phyloP scores from a whole-genome alignment of 2,329 filamentous ascomycete genomes.

The Nothomitra cinnamomea region DNA sequence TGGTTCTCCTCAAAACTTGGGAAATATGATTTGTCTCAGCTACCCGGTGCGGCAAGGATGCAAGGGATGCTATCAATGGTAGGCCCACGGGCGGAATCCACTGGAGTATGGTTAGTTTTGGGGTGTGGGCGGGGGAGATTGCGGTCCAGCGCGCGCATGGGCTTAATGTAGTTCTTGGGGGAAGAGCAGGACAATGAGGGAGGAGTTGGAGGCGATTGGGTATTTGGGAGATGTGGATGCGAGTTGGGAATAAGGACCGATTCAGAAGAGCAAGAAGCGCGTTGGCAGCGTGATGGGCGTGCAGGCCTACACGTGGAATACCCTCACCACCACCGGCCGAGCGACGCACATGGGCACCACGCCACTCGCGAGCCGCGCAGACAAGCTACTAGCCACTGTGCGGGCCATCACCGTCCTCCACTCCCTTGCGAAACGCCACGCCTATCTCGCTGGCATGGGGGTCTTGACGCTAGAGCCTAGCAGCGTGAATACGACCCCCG shows the following conservation, averaged over 20 bases:
- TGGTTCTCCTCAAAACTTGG: too few species aligned
- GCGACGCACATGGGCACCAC: conserved; percentile 65
- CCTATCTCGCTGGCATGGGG: conserved; percentile 28
- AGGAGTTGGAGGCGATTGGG: conserved; percentile 53
- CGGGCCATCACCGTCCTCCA: conserved; percentile 51
- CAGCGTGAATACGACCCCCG: conserved; percentile 58
- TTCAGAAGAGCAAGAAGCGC: too few species aligned
- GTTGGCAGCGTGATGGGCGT: conserved; percentile 41
- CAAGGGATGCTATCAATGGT: too few species aligned
- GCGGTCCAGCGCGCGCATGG: too few species aligned
- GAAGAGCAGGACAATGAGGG: conserved; percentile 45
- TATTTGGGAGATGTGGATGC: conserved; percentile 45
- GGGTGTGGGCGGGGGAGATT: too few species aligned
- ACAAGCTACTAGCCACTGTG: conserved; percentile 49
- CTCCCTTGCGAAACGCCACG: conserved; percentile 39
- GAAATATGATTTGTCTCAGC: too few species aligned
- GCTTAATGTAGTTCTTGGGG: conserved; percentile 42
- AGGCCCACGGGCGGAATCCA: too few species aligned
- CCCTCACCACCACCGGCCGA: conserved; percentile 44
- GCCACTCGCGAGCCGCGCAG: conserved; percentile 45
- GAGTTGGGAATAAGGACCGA: conserved; percentile 23
- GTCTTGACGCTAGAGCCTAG: conserved; percentile 43
- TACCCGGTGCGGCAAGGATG: too few species aligned
- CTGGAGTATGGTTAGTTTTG: too few species aligned
- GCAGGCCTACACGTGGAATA: conserved; percentile 61